phyloP scores from a whole-genome alignment of 2,329 filamentous ascomycete species.

The Dryadomyces sulphureus region DNA sequence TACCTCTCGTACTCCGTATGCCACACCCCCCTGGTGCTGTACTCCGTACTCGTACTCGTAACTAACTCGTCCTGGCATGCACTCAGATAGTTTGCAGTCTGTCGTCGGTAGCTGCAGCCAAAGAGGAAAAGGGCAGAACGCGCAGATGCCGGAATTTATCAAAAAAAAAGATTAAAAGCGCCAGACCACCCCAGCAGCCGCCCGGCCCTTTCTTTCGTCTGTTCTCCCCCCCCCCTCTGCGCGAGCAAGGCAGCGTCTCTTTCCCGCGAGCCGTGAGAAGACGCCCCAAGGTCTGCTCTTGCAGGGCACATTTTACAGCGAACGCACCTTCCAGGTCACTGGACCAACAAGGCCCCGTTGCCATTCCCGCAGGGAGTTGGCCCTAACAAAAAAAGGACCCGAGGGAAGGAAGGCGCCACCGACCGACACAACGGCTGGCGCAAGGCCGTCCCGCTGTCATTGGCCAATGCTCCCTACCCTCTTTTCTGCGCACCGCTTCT shows the following conservation, averaged over 20 bases:
- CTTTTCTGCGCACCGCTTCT: not conserved
- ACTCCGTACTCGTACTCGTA: not conserved
- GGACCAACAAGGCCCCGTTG: not conserved
- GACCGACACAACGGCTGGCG: not conserved
- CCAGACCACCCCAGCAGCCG: not conserved
- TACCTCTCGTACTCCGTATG: not conserved
- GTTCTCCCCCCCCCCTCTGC: not conserved
- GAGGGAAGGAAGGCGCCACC: slow-evolving; percentile 1
- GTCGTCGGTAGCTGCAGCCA: not conserved
- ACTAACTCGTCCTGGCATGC: too few relatives aligned
- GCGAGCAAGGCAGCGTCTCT: too few relatives aligned
- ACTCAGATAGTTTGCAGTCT: not conserved
- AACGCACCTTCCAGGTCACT: too few relatives aligned
- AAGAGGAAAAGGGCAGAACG: not conserved
- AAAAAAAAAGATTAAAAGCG: not conserved
- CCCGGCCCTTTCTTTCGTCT: not conserved
- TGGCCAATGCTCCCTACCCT: not conserved
- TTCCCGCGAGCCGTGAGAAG: too few relatives aligned
- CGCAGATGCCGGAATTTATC: not conserved
- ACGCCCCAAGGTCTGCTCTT: too few relatives aligned
- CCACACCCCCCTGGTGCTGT: too few relatives aligned
- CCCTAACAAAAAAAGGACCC: not conserved
- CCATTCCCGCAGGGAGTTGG: not conserved
- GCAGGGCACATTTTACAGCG: too few relatives aligned
- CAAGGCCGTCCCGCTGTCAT: not conserved